A percentile compares a stretch with the other conserved stretches of the same genome.
Evolutionary conservation across 192 early-diverging fungal species (phyloP).

Genomic region (Dissophora globulifera): DNA sequence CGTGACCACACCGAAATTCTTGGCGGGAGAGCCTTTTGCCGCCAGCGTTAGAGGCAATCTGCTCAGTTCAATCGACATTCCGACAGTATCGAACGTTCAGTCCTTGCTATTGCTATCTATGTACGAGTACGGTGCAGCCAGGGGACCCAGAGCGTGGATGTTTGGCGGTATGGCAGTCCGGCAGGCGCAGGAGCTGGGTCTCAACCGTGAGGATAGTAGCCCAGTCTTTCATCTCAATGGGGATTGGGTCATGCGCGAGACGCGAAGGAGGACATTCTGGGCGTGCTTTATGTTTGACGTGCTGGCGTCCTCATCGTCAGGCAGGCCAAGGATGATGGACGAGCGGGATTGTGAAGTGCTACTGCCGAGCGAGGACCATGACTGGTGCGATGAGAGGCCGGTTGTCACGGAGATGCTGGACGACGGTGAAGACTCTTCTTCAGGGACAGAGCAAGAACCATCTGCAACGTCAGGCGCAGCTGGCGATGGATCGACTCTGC

Average conservation of each 20-base stretch:
- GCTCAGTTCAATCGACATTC: slow-evolving; percentile 56
- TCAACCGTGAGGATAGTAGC: slow-evolving; percentile 59
- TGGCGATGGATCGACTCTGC: background rate
- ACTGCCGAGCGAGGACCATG: slow-evolving; percentile 59
- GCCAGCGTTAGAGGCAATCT: slow-evolving; percentile 55
- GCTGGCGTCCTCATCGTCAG: slow-evolving; percentile 45
- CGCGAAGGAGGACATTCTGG: slow-evolving; percentile 65
- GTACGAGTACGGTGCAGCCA: slow-evolving; percentile 61
- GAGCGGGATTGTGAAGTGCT: slow-evolving; percentile 60
- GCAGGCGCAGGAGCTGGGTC: slow-evolving; percentile 63
- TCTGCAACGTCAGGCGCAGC: background rate
- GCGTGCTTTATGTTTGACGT: slow-evolving; percentile 60
- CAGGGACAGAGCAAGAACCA: slow-evolving; percentile 31
- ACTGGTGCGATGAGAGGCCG: slow-evolving; percentile 55
- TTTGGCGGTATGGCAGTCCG: slow-evolving; percentile 63
- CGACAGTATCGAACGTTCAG: slow-evolving; percentile 60
- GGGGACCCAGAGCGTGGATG: slow-evolving; percentile 70
- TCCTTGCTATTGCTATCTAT: slow-evolving; percentile 58
- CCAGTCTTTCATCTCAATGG: slow-evolving; percentile 49
- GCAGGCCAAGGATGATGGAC: slow-evolving; percentile 60
- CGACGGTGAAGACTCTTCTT: slow-evolving; percentile 31
- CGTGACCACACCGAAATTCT: slow-evolving; percentile 57
- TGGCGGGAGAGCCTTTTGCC: slow-evolving; percentile 65
- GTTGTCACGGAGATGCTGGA: slow-evolving; percentile 45
- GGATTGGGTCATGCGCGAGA: slow-evolving; percentile 60